phyloP scores from a whole-genome alignment of 768 basidiomycete genomes.

The Pholiota molesta region DNA sequence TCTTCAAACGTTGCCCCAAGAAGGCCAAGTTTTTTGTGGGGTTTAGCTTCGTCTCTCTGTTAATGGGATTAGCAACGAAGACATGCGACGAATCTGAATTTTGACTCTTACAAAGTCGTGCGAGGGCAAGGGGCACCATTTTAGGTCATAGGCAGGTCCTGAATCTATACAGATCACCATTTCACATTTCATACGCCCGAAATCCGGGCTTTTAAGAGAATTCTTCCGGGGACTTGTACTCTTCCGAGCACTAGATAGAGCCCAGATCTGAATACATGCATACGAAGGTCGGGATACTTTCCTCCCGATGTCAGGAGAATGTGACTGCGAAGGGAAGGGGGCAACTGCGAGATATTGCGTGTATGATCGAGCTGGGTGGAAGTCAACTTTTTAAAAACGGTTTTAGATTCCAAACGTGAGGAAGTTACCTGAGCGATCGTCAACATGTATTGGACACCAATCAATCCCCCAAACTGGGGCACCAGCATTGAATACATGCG shows the following conservation, averaged over 20 bases:
- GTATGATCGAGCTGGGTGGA: slow-evolving; percentile 46
- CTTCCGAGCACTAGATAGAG: slow-evolving; percentile 32
- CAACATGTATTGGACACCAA: slow-evolving; percentile 84
- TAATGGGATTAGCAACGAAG: not conserved
- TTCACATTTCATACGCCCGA: slow-evolving; percentile 70
- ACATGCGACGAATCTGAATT: not conserved
- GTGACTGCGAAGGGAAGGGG: slow-evolving; percentile 65
- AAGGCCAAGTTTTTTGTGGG: slow-evolving; percentile 72
- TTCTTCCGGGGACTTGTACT: slow-evolving; percentile 11
- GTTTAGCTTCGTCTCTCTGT: slow-evolving; percentile 23
- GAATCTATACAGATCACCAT: slow-evolving; percentile 84
- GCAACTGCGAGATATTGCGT: slow-evolving; percentile 87
- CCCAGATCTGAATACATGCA: slow-evolving; percentile 91
- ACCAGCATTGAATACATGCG: slow-evolving; percentile 83
- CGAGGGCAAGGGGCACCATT: slow-evolving; percentile 93
- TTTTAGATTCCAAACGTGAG: not conserved
- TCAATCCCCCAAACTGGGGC: slow-evolving; percentile 90
- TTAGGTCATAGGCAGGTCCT: slow-evolving; percentile 79
- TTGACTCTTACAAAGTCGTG: slow-evolving; percentile 51
- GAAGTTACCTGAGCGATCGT: slow-evolving; percentile 52
- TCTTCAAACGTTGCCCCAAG: slow-evolving; percentile 87
- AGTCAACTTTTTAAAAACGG: not conserved
- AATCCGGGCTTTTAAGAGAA: slow-evolving; percentile 23
- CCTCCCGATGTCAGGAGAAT: slow-evolving; percentile 68
- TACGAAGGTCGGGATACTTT: slow-evolving; percentile 55